Evolutionary conservation across 257 asterid species (phyloP).

Genomic region (Lycium ferocissimum): DNA sequence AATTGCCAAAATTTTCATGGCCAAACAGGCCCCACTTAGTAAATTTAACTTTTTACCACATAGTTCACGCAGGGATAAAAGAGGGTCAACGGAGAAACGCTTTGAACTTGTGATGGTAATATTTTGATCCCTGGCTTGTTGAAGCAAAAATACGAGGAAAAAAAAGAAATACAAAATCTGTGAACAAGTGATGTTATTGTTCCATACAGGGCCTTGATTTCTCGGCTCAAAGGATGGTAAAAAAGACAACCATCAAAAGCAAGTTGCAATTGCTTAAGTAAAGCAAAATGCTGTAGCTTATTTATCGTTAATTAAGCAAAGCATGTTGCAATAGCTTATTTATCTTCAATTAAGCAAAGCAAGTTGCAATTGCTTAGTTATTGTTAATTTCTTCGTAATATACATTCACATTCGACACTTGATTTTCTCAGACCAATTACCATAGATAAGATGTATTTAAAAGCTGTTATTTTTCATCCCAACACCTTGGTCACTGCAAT

Average conservation of each 20-base stretch:
- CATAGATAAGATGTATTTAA: too few species aligned
- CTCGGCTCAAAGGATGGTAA: neutral
- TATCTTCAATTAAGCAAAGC: too few species aligned
- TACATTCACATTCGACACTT: neutral
- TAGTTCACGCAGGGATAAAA: neutral
- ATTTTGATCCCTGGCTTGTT: neutral
- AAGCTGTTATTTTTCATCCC: too few species aligned
- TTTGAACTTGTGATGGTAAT: neutral
- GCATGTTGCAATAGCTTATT: neutral
- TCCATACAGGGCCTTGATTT: neutral
- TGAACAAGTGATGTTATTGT: neutral
- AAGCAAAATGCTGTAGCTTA: neutral
- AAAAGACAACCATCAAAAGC: neutral
- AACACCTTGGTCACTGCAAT: constrained; percentile 38
- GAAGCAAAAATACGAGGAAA: too few species aligned
- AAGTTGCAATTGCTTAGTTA: neutral
- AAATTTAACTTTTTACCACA: neutral
- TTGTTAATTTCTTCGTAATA: neutral
- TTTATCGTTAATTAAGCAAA: neutral
- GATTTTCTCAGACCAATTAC: too few species aligned
- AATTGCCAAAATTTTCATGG: too few species aligned
- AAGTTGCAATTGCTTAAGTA: neutral
- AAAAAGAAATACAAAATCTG: neutral
- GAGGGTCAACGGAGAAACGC: neutral
- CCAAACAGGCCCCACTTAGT: too few species aligned